These are phyloP conservation scores for Collybia sordida DNA, from an alignment of 768 basidiomycete genomes.

Conservation along the genomic window DNA sequence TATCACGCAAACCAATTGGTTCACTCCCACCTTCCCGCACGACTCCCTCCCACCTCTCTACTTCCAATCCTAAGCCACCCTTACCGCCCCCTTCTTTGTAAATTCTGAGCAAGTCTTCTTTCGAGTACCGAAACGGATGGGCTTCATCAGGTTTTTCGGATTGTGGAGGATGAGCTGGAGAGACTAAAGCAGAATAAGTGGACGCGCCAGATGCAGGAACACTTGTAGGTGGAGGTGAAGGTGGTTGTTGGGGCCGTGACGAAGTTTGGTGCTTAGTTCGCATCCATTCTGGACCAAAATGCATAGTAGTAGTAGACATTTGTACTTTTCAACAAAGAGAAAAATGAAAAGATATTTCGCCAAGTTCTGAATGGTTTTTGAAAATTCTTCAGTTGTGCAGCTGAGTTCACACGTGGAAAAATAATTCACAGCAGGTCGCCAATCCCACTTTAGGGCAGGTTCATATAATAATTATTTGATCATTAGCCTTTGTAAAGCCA, in stretches of 20 bases:
- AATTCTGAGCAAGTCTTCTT: constrained; percentile 81
- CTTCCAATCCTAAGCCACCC: constrained; percentile 77
- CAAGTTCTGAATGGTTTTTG: constrained; percentile 22
- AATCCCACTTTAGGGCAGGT: constrained; percentile 40
- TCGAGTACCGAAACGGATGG: constrained; percentile 85
- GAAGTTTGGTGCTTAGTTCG: constrained; percentile 68
- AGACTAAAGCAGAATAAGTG: constrained; percentile 72
- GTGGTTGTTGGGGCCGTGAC: constrained; percentile 50
- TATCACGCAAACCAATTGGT: constrained; percentile 76
- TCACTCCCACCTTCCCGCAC: constrained; percentile 74
- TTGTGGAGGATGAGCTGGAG: constrained; percentile 46
- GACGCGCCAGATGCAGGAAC: constrained; percentile 49
- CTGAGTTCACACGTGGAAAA: constrained; percentile 39
- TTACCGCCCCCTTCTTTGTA: constrained; percentile 78
- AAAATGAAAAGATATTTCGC: constrained; percentile 18
- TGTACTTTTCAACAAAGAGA: constrained; percentile 18
- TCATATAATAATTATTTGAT: too few species aligned
- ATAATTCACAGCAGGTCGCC: constrained; percentile 24
- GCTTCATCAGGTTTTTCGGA: constrained; percentile 60
- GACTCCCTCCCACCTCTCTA: constrained; percentile 88
- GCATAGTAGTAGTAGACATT: constrained; percentile 72
- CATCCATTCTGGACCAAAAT: constrained; percentile 95
- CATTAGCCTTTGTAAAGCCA: too few species aligned
- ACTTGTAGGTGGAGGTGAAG: constrained; percentile 57
- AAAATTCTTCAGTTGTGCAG: constrained; percentile 32